Conservation (phyloP, 768 basidiomycete genomes). For the Boletus reticuloceps region DNA sequence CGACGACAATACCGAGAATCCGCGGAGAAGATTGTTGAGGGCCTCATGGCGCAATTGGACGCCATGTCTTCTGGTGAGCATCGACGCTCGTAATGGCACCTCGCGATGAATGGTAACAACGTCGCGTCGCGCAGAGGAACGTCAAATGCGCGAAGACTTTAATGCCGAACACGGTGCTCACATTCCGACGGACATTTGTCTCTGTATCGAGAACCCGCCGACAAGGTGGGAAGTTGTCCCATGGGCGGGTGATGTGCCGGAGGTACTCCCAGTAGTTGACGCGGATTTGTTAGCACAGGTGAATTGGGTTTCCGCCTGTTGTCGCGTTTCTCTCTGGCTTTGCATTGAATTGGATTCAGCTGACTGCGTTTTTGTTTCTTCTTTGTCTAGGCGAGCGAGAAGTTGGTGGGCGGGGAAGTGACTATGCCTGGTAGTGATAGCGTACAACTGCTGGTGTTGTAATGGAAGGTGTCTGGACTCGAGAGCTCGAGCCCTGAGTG, state of each 20-base stretch:
- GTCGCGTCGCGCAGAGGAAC: slow-evolving; percentile 55
- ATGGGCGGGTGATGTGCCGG: slow-evolving; percentile 49
- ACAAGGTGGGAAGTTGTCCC: slow-evolving; percentile 71
- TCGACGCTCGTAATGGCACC: neutral
- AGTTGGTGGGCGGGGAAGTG: slow-evolving; percentile 15
- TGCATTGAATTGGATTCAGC: neutral
- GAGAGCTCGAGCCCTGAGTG: no score
- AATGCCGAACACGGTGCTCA: slow-evolving; percentile 70
- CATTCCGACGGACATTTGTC: slow-evolving; percentile 77
- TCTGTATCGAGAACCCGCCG: slow-evolving; percentile 72
- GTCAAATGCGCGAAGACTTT: slow-evolving; percentile 59
- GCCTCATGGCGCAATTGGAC: slow-evolving; percentile 63
- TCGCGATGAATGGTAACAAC: neutral
- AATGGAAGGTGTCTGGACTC: no score
- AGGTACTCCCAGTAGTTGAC: slow-evolving; percentile 62
- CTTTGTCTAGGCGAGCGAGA: slow-evolving; percentile 30
- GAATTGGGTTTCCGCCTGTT: neutral
- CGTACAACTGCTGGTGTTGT: neutral
- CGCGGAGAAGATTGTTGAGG: slow-evolving; percentile 59
- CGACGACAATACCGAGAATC: slow-evolving; percentile 65
- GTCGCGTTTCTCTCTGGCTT: neutral
- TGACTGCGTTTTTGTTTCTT: neutral
- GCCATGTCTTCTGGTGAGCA: slow-evolving; percentile 63
- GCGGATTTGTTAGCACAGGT: slow-evolving; percentile 59
- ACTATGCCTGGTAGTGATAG: slow-evolving; percentile 22